Evolutionary conservation across 306 rosid species (phyloP).

Genomic region (Dryas octopetala): DNA sequence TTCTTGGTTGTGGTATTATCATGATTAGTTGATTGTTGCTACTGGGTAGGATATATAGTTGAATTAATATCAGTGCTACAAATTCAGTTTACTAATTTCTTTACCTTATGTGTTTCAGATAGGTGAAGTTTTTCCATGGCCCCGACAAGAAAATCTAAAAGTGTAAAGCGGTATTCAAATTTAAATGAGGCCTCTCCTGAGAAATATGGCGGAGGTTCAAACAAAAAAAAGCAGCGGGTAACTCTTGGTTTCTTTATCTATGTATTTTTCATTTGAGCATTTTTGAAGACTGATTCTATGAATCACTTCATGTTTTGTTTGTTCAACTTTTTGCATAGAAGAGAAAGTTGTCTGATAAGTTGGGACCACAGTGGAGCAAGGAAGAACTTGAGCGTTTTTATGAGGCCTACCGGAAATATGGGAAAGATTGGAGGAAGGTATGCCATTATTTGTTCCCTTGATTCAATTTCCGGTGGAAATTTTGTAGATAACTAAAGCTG

Average conservation of each 20-base stretch:
- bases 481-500: conserved; percentile 2
- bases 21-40: conserved; percentile 2
- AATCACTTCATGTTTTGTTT: conserved; percentile 25
- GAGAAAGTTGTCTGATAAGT: conserved; percentile 70
- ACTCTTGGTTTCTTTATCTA: conserved; percentile 5
- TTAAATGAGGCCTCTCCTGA: conserved; percentile 53
- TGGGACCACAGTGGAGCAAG: conserved; percentile 88
- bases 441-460: conserved; percentile 25
- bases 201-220: conserved; percentile 44
- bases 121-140: conserved; percentile 48
- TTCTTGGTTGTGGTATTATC: conserved; percentile 15
- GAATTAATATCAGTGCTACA: conserved; percentile 3
- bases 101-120: conserved; percentile 32
- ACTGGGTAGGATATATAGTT: conserved; percentile 7
- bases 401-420: conserved; percentile 80
- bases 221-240: conserved; percentile 58
- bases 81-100: background rate
- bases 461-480: conserved; percentile 15
- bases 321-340: conserved; percentile 45
- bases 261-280: conserved; percentile 8
- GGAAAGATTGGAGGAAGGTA: conserved; percentile 90
- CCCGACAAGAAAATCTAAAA: conserved; percentile 55
- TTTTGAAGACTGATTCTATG: background rate
- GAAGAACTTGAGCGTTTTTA: conserved; percentile 76
- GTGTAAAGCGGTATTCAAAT: conserved; percentile 45